A percentile compares a stretch with the other conserved stretches of the same genome.
phyloP scores from a whole-genome alignment of 345 rosid genomes.

The Populus alba region DNA sequence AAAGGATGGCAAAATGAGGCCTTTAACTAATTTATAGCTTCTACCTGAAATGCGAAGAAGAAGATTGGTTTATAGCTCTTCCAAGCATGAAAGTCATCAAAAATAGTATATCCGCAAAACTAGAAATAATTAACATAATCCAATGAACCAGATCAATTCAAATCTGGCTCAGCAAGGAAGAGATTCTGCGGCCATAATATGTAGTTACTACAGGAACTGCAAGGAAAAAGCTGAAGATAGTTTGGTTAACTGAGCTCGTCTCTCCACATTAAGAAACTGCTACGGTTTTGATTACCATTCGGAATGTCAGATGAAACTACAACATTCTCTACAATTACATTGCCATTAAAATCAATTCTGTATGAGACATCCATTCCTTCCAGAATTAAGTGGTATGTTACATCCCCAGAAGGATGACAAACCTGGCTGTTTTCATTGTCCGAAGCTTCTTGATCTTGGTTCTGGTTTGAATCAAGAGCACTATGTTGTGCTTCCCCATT shows the following conservation, averaged over 20 bases:
- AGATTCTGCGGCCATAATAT: too few relatives aligned
- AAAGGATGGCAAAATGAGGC: too few relatives aligned
- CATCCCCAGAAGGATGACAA: slow-evolving; percentile 12
- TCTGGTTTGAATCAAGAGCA: slow-evolving; percentile 17
- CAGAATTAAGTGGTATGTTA: slow-evolving; percentile 63
- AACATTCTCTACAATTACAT: slow-evolving; percentile 59
- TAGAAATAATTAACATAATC: too few relatives aligned
- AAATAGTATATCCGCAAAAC: too few relatives aligned
- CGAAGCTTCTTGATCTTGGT: slow-evolving; percentile 25
- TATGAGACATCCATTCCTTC: slow-evolving; percentile 77
- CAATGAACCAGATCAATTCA: too few relatives aligned
- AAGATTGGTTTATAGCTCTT: too few relatives aligned
- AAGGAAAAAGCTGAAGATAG: too few relatives aligned
- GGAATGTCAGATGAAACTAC: slow-evolving; percentile 18
- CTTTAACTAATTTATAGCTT: too few relatives aligned
- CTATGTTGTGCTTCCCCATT: slow-evolving; percentile 9
- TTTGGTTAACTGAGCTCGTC: slow-evolving; percentile 14
- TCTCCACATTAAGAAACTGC: slow-evolving; percentile 34
- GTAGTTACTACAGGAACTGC: not conserved
- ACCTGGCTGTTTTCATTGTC: slow-evolving; percentile 1
- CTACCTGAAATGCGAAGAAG: too few relatives aligned
- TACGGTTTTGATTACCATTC: slow-evolving; percentile 12
- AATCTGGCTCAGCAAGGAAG: too few relatives aligned
- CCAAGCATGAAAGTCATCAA: too few relatives aligned
- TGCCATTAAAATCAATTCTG: slow-evolving; percentile 51